Evolutionary conservation across 768 basidiomycete genomes (phyloP), one percentile per base, ranked within the genome.

Genomic region (Pisolithus orientalis): DNA sequence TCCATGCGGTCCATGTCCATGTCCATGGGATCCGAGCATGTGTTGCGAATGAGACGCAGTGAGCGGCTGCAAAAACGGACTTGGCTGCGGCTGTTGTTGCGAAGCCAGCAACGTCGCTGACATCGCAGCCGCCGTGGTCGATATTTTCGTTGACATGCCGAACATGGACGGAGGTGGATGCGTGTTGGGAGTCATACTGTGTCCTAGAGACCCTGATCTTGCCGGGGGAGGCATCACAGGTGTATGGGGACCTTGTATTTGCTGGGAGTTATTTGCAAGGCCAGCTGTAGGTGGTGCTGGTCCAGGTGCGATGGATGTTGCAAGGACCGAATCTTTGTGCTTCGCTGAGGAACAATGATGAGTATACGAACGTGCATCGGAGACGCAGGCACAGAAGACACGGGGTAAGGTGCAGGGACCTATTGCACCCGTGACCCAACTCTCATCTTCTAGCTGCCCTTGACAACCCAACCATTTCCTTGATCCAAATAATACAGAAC

Each of bases 171-270:
- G 65, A 1, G 71, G 61, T 29, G 65, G 65, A 42, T 67, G 65
- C 0, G 67, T 67, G 17, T 57, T 68, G 16, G 65, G 65, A 1
- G 65, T 67, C 65, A 68, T 66, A 31, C 65, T 68, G 37, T 66
- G 59, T 3, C 29, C 2, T 1, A 65, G 51, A 9, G 43, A 57
- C 3, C 58, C 51, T 16, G 47, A 53, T 13, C 14, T 27, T 10
- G 61, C 34, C 6, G 65, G 5, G 63, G 67, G 46, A 57, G 63
- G 24, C 57, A 52, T 44, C 29, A 51, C 8, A 44, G 53, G 21
- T 52, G 52, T 38, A 29, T 32, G 39, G 14, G 38, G n/a, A 39
- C 39, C 17, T 16, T 53, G 13, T 51, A 47, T 43, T 24, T 40
- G 13, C 27, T 40, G 58, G n/a, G 27, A 38, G 55, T 52, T 0